A percentile compares a stretch with the other conserved stretches of the same genome.
These are phyloP conservation scores for Sporothrix pseudoabietina DNA, from an alignment of 2,329 filamentous ascomycete genomes.

Conservation along the genomic window DNA sequence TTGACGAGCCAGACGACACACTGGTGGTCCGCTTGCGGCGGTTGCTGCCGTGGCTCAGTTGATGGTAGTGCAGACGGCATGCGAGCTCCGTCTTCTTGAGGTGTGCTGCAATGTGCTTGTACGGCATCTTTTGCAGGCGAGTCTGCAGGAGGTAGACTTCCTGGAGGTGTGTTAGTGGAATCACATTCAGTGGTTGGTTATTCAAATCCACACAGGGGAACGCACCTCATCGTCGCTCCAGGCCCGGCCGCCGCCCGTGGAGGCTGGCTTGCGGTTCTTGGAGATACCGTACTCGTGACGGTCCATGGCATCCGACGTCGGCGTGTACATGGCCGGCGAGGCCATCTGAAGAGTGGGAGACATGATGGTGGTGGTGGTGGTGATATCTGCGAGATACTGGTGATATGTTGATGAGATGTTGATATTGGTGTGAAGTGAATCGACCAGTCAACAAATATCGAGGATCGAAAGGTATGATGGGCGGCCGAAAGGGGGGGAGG, in stretches of 20 bases:
- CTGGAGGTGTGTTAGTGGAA: constrained; percentile 60
- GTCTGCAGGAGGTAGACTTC: constrained; percentile 83
- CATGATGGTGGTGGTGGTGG: constrained; percentile 43
- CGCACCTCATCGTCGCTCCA: constrained; percentile 84
- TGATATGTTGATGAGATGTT: constrained; percentile 9
- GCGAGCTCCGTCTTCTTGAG: constrained; percentile 86
- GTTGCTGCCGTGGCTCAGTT: constrained; percentile 79
- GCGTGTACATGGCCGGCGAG: constrained; percentile 51
- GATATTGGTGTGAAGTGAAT: constrained; percentile 1
- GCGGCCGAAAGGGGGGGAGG: background rate
- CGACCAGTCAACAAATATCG: background rate
- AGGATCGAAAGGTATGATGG: background rate
- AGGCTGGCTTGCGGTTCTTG: constrained; percentile 68
- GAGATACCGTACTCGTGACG: constrained; percentile 62
- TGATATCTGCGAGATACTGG: background rate
- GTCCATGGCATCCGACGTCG: constrained; percentile 57
- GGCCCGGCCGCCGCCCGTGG: constrained; percentile 74
- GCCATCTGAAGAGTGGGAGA: constrained; percentile 54
- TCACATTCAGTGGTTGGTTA: constrained; percentile 57
- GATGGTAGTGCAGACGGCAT: constrained; percentile 84
- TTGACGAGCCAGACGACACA: constrained; percentile 65
- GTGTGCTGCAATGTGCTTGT: constrained; percentile 84
- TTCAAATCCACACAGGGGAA: constrained; percentile 38
- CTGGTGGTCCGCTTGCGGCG: constrained; percentile 76
- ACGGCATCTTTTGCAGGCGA: constrained; percentile 84